phyloP scores from a whole-genome alignment of 2,329 filamentous ascomycete species.

The Pseudogymnoascus sp. region DNA sequence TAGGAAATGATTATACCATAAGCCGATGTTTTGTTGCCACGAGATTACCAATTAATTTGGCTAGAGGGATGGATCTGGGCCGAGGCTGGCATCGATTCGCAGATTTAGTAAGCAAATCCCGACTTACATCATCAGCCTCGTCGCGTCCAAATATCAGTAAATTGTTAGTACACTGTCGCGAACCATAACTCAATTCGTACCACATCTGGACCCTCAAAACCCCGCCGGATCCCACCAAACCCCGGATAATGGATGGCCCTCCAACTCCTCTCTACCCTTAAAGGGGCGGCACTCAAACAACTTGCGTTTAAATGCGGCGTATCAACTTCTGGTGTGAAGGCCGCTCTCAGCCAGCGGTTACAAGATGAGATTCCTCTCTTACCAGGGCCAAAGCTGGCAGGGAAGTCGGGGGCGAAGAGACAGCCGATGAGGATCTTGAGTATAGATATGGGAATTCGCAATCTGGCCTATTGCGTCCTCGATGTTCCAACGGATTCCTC shows the following conservation, averaged over 20 bases:
- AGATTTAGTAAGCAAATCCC: slow-evolving; percentile 3
- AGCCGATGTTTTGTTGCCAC: neutral
- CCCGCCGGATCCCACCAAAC: neutral
- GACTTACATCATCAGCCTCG: slow-evolving; percentile 1
- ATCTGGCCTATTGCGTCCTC: slow-evolving; percentile 66
- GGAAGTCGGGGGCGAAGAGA: neutral
- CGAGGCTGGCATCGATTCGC: neutral
- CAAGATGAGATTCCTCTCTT: slow-evolving; percentile 27
- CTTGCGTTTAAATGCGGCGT: slow-evolving; percentile 54
- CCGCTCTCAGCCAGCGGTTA: slow-evolving; percentile 43
- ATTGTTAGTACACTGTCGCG: neutral
- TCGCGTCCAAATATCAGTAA: neutral
- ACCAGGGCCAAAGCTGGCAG: neutral
- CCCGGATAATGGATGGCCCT: slow-evolving; percentile 24
- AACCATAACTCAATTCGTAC: neutral
- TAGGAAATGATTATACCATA: neutral
- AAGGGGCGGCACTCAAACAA: slow-evolving; percentile 44
- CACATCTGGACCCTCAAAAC: neutral
- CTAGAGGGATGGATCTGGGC: neutral
- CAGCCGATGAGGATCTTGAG: slow-evolving; percentile 51
- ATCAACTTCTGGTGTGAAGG: slow-evolving; percentile 50
- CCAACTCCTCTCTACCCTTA: slow-evolving; percentile 32
- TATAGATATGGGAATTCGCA: slow-evolving; percentile 78
- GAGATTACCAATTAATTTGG: neutral
- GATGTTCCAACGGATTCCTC: slow-evolving; percentile 18